These are phyloP conservation scores for Chondrus crispus DNA, from an alignment of 23 red algal genomes.

Conservation along the genomic window DNA sequence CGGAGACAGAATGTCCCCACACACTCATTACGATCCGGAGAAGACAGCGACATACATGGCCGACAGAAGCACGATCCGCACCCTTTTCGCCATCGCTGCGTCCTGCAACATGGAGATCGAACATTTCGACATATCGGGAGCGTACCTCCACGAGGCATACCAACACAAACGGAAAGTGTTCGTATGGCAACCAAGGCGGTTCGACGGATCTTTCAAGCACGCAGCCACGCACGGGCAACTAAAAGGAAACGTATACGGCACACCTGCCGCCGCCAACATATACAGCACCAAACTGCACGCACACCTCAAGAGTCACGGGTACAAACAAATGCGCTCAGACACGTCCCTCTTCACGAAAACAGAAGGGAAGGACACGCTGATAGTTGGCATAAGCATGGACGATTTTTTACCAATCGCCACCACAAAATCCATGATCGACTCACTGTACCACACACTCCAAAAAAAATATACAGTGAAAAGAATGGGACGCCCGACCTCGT, in stretches of 20 bases:
- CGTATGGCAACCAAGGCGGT: not conserved
- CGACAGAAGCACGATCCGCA: slow-evolving; percentile 7
- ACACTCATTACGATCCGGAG: not conserved
- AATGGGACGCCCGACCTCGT: not conserved
- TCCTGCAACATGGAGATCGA: not conserved
- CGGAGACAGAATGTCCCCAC: not conserved
- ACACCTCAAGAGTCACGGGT: not conserved
- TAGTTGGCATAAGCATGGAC: slow-evolving; percentile 1
- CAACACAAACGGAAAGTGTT: not conserved
- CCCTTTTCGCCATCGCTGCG: not conserved
- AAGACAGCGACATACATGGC: not conserved
- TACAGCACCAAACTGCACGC: not conserved
- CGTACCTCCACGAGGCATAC: not conserved
- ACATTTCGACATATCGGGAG: slow-evolving; percentile 16
- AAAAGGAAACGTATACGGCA: not conserved
- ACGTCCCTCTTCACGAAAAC: not conserved
- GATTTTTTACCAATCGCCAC: not conserved
- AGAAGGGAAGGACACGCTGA: not conserved
- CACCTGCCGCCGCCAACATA: not conserved
- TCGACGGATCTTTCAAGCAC: slow-evolving; percentile 13
- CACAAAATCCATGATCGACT: not conserved
- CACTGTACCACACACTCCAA: not conserved
- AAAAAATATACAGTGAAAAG: not conserved
- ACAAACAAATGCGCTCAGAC: not conserved
- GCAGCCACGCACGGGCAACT: not conserved